These are phyloP conservation scores for Mucor irregularis DNA, from an alignment of 371 early-diverging fungal species.

Conservation along the genomic window DNA sequence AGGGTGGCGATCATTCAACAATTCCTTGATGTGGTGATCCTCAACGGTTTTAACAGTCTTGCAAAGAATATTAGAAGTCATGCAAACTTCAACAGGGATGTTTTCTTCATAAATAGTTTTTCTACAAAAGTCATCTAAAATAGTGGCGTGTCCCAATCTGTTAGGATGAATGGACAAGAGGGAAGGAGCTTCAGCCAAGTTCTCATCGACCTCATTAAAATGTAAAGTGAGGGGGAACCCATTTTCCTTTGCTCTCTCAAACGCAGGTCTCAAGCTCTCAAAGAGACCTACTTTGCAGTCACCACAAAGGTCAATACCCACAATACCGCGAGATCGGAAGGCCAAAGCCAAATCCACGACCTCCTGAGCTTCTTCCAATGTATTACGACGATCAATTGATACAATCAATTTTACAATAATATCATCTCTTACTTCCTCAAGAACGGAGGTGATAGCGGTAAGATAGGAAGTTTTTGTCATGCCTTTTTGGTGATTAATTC, in stretches of 20 bases:
- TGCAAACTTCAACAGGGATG: slow-evolving; percentile 65
- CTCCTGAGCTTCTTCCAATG: slow-evolving; percentile 54
- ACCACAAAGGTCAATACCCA: slow-evolving; percentile 70
- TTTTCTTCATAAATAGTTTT: slow-evolving; percentile 32
- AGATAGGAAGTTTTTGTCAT: slow-evolving; percentile 64
- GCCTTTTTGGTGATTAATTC: no score
- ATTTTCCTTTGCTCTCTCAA: slow-evolving; percentile 45
- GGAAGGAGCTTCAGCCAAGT: slow-evolving; percentile 44
- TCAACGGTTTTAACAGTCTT: slow-evolving; percentile 52
- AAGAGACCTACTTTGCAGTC: slow-evolving; percentile 53
- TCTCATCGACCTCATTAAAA: slow-evolving; percentile 53
- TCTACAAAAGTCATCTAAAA: slow-evolving; percentile 41
- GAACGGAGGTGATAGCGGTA: slow-evolving; percentile 38
- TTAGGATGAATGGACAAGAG: slow-evolving; percentile 49
- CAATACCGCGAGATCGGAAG: slow-evolving; percentile 45
- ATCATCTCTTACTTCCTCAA: slow-evolving; percentile 30
- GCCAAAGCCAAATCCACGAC: slow-evolving; percentile 55
- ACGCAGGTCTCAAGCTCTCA: slow-evolving; percentile 47
- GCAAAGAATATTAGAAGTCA: slow-evolving; percentile 67
- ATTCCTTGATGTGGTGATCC: slow-evolving; percentile 58
- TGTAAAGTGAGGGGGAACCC: slow-evolving; percentile 63
- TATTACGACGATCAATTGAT: slow-evolving; percentile 58
- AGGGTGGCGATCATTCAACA: slow-evolving; percentile 47
- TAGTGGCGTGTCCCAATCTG: slow-evolving; percentile 65
- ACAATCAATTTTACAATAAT: slow-evolving; percentile 57